Percentiles rank a stretch among this genome's conserved stretches.
Conservation (phyloP, 306 rosid genomes). For the Prosopis cineraria region DNA sequence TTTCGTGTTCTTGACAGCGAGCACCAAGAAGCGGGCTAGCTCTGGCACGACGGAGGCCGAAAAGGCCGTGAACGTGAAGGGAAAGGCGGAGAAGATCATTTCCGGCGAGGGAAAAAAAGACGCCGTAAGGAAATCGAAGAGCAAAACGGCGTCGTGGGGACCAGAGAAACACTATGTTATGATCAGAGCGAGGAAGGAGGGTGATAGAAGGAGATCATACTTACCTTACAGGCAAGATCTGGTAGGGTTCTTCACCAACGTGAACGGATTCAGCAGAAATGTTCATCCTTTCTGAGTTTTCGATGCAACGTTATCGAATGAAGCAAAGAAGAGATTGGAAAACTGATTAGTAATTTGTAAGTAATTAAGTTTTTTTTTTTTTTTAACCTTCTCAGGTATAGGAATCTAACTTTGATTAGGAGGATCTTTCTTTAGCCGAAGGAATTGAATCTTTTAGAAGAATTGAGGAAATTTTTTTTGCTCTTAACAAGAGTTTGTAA, state of each 20-base stretch:
- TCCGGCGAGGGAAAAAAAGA: slow-evolving; percentile 14
- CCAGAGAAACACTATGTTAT: slow-evolving; percentile 70
- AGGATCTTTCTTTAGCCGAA: not conserved
- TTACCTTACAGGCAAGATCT: slow-evolving; percentile 72
- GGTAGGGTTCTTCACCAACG: slow-evolving; percentile 71
- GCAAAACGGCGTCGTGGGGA: slow-evolving; percentile 50
- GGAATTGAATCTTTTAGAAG: not conserved
- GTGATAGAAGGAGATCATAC: slow-evolving; percentile 68
- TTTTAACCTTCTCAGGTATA: not conserved
- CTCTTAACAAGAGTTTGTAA: not conserved
- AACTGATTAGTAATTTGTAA: not conserved
- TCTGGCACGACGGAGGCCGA: not conserved
- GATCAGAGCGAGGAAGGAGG: slow-evolving; percentile 66
- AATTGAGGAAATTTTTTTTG: not conserved
- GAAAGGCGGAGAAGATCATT: slow-evolving; percentile 21
- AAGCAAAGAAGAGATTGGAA: not conserved
- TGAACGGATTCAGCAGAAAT: slow-evolving; percentile 63
- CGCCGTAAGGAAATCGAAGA: slow-evolving; percentile 29
- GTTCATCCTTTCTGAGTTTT: slow-evolving; percentile 69
- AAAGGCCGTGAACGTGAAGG: not conserved
- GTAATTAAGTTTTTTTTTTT: slow-evolving; percentile 21
- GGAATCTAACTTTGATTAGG: slow-evolving; percentile 13
- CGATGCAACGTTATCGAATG: not conserved
- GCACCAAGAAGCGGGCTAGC: not conserved
- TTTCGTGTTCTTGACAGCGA: slow-evolving; percentile 53